Evolutionary conservation across 805 yeast genomes (phyloP), one percentile per base, ranked within the genome.

Genomic region (Barnettozyma sp.): DNA sequence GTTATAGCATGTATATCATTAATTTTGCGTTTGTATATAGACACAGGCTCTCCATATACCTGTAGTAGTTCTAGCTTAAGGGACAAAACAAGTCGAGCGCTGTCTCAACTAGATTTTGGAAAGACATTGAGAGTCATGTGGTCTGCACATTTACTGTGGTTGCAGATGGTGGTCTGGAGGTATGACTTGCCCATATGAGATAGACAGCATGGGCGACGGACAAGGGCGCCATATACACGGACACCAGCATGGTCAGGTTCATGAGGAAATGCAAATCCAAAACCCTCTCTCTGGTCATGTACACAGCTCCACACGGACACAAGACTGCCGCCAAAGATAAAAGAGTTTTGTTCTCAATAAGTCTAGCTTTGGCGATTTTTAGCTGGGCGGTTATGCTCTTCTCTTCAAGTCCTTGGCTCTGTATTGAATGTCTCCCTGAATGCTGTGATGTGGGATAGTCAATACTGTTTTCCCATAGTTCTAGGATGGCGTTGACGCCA

Each of bases 221-320:
- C 13, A 25, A 11, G 16, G 27, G 27, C 16, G 18, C 27, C 27
- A 25, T 14, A 25, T 25, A 25, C 11, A 25, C 16, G 7, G 27
- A 25, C 27, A 25, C 16, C 27, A 25, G 18, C 27, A 25, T 9
- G 17, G 14, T 25, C 27, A 25, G 16, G 16, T 25, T 25, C 27
- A 14, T 5, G 18, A 25, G 14, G 16, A 25, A 25, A 18, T 25
- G 7, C 6, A 25, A 5, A 13, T 25, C 27, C 6, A 25, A 24
- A 16, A 24, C 17, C 8, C 27, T 16, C 9, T 12, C 18, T 12
- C 27, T 25, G 4, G 18, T 25, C 18, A 25, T 25, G 14, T 14
- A 25, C 12, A 25, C 27, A 10, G 10, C 27, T 5, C 18, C 27
- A 25, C 27, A 14, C 9, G 27, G 27, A 12, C 27, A 25, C 14